Evolutionary conservation across 176 grass and related monocot genomes (phyloP), one percentile per base, ranked within the genome.

Genomic region (Ensete ventricosum): DNA sequence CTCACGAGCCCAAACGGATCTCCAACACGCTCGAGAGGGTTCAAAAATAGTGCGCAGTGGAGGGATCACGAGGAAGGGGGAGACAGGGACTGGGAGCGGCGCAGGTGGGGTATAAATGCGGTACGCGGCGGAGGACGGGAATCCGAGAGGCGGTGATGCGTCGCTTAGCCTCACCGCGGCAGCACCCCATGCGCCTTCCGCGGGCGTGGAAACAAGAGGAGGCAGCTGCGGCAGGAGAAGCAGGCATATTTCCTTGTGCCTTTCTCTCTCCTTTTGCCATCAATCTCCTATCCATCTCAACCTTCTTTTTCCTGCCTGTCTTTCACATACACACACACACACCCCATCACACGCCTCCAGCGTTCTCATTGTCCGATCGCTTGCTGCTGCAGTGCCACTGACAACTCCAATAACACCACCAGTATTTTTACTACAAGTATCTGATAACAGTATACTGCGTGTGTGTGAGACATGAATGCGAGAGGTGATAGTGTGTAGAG

Each of bases 331-430:
- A 5, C 34, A 43, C 3, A 5, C 34, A 5, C 34, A 43, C 34
- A 29, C 34, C 34, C 34, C 34, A 43, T 43, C 4, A 43, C 34
- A 43, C 34, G 34, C 34, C 72, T 70, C 54, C 1, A 53, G 65
- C 52, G 27, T 69, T 62, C 64, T 80, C 9, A 69, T 69, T 21
- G 78, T 72, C 51, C 58, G 78, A 49, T 78, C 73, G 53, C 67
- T 78, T 53, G 50, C 77, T 72, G 83, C 83, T 70, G 76, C 76
- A 81, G 80, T 76, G 80, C 77, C 76, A 79, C 67, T 84, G 76
- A 74, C 68, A 76, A 26, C 82, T 50, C 65, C 16, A 68, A 26
- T 43, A 68, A 43, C 11, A 68, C 24, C 65, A 6, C 34, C 34
- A 43, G 34, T 12, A 34, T 13, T 68, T 34, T 13, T 68, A 43